A percentile compares a stretch with the other conserved stretches of the same genome.
Conservation (phyloP, 495 filamentous ascomycete genomes). For the Cudoniella acicularis region DNA sequence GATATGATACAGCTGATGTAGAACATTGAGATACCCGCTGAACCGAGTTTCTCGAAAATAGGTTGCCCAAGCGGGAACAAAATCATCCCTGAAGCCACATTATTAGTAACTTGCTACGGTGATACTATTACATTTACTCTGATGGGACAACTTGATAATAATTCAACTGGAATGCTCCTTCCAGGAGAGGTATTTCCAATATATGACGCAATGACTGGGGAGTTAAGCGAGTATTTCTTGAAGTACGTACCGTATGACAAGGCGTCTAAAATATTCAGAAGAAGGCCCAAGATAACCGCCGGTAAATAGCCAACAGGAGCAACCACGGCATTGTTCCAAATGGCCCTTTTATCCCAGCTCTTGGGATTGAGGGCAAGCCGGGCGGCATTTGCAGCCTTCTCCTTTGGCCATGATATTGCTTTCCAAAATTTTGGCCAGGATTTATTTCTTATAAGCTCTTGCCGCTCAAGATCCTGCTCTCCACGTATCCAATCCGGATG, state of each 20-base stretch:
- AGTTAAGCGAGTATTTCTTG: background rate
- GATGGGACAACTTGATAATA: too few relatives aligned
- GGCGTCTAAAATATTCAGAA: constrained; percentile 91
- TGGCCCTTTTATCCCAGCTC: constrained; percentile 61
- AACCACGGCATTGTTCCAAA: constrained; percentile 62
- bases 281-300: constrained; percentile 79
- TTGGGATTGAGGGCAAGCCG: constrained; percentile 52
- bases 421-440: constrained; percentile 23
- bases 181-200: too few relatives aligned
- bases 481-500: constrained; percentile 23
- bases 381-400: constrained; percentile 23
- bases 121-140: too few relatives aligned
- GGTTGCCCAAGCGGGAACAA: constrained; percentile 85
- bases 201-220: too few relatives aligned
- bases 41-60: constrained; percentile 76
- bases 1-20: constrained; percentile 96
- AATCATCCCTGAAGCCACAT: constrained; percentile 67
- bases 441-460: constrained; percentile 14
- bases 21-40: constrained; percentile 96
- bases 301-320: constrained; percentile 70
- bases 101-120: too few relatives aligned
- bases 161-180: too few relatives aligned
- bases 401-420: constrained; percentile 24
- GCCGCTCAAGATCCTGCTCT: constrained; percentile 31
- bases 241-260: constrained; percentile 73